Conservation (phyloP, 2,329 filamentous ascomycete species). For the Mycocentrospora acerina region DNA sequence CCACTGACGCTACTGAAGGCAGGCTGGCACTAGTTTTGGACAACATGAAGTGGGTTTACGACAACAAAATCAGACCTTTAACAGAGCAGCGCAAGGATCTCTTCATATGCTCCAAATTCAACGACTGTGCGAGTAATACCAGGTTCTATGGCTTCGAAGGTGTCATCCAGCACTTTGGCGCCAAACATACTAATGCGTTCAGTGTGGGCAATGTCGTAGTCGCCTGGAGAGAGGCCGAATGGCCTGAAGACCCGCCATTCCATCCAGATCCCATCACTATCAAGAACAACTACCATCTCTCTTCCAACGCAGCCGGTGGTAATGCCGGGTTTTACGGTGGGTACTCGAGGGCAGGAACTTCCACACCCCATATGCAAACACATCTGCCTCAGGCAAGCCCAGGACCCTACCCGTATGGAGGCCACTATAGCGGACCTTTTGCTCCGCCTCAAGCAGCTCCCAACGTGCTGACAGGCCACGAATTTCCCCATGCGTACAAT, state of each 20-base stretch:
- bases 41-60: slow-evolving; percentile 85
- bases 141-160: slow-evolving; percentile 77
- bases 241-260: slow-evolving; percentile 76
- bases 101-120: slow-evolving; percentile 66
- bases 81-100: slow-evolving; percentile 70
- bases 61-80: slow-evolving; percentile 70
- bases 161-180: slow-evolving; percentile 79
- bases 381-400: slow-evolving; percentile 41
- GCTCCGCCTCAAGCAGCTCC: slow-evolving; percentile 36
- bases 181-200: slow-evolving; percentile 73
- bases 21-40: slow-evolving; percentile 70
- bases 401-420: slow-evolving; percentile 38
- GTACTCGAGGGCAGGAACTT: slow-evolving; percentile 40
- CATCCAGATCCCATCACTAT: slow-evolving; percentile 58
- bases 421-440: slow-evolving; percentile 40
- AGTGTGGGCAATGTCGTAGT: slow-evolving; percentile 73
- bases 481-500: slow-evolving; percentile 33
- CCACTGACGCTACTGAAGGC: slow-evolving; percentile 7
- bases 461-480: slow-evolving; percentile 23
- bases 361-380: slow-evolving; percentile 39
- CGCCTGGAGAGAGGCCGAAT: slow-evolving; percentile 74
- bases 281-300: slow-evolving; percentile 41
- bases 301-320: slow-evolving; percentile 21
- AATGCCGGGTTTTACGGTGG: slow-evolving; percentile 38
- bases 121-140: slow-evolving; percentile 61